Evolutionary conservation across 345 rosid species (phyloP), one percentile per base, ranked within the genome.

Genomic region (Hibiscus syriacus): DNA sequence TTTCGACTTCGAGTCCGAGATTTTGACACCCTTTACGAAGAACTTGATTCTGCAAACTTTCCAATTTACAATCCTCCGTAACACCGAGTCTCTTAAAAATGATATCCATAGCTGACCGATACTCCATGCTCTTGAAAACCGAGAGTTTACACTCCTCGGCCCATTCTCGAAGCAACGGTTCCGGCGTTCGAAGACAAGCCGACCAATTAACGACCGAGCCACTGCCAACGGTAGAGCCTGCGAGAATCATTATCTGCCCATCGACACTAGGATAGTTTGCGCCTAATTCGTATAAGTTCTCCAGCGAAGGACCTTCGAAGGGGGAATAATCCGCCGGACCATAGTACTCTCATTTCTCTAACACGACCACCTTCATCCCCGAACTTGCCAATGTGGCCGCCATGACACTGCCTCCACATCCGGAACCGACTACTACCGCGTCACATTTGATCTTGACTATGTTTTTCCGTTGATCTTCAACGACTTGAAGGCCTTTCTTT

Each of bases 121-220:
- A 93, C 26, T 87, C 88, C 7, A 69, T 16, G 20, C 85, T 72
- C 0, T 74, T 77, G 36, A 79, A 93, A 13, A 90, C 39, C 2
- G 75, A 46, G 1, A 90, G 52, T 73, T 77, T 81, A 7, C 78
- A 74, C 39, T 77, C 80, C 32, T 78, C 74, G 2, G 83, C 73
- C 98, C 98, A 93, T 57, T 93, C 96, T 52, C 71, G 78, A 67
- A 90, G 90, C 36, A 90, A 71, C 0, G 81, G n/a, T 1, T 70
- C 60, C 0, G 98, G 98, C 0, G 98, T 90, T 26, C 71, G 85
- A 66, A 93, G 82, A 66, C 86, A 84, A 0, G 92, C 98, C 3
- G 98, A 93, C 97, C 97, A 93, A 54, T 93, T 93, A 49, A 93
- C 70, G 36, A 87, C 90, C 1, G 98, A 88, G 11, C 98, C 98